Base-by-base conservation (phyloP, 371 early-diverging fungal genomes). In the Lichtheimia corymbifera region DNA sequence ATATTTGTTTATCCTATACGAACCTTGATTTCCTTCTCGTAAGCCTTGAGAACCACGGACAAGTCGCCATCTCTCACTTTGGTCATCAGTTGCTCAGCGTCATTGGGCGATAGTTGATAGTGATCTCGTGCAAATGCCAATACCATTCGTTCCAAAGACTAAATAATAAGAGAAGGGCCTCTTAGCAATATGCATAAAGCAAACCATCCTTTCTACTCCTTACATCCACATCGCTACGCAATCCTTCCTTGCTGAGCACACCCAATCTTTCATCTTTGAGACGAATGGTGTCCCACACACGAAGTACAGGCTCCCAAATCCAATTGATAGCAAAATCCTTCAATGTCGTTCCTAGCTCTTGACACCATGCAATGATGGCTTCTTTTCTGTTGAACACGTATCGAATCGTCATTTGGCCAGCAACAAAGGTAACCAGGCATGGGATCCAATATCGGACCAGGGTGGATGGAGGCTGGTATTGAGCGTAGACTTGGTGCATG, bases 141-240 rank as follows among this genome's bases (percentile, higher is more conserved):
- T 3, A 94, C 93, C 96, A 97, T 97, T 6, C 91, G 74, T 61
- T 95, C 95, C 18, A 97, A 74, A 51, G 93, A 91, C 83, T 90
- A 67, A 9, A 53, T 5, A 35, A 35, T 9, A 11, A 35, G 35
- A 11, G 5, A 5, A 18, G 13, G 17, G 17, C 44, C 50, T 40
- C 22, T 12, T 63, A 35, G 27, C 5, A 47, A 17, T 18, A 20
- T 15, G 9, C 51, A 25, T 2, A 49, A 13, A 27, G 15, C 14
- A 59, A 28, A 25, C 28, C 28, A 28, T 9, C 11, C 5, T 0
- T 35, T 35, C 2, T 35, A 9, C 11, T 61, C 68, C 67, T 68
- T 76, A 90, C 92, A 35, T 87, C 88, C 44, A 96, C 68, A 67
- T 96, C 97, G 9, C 94, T 84, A 20, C 74, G 73, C 52, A 97